Base-by-base conservation (phyloP, 1,139 yeast species). In the Taphrina deformans region DNA sequence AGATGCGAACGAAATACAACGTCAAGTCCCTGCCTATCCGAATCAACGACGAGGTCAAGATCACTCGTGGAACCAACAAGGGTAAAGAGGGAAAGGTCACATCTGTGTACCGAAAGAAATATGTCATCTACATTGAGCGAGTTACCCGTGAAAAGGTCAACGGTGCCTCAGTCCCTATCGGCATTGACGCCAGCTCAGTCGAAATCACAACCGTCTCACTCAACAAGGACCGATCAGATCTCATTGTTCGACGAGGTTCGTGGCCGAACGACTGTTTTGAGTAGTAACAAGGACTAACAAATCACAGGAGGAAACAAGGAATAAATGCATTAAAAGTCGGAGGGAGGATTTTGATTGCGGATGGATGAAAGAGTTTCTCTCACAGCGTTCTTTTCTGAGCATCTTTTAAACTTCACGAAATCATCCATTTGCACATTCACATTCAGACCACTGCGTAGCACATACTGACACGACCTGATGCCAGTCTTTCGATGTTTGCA, bases 1-100 rank as follows among this genome's bases (percentile, higher is more conserved):
- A 95, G 85, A 89, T 95, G 83, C 89, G 96, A 82, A 95, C 88
- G 81, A 88, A 95, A 85, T 93, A 91, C 90, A 91, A 69, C 69
- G 69, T 71, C 83, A 90, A 86, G 80, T 84, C 97, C 74, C 84
- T 95, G 75, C 99, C 99, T 82, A 87, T 95, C 86, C 95, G 97
- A 88, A 89, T 89, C 84, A 96, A 92, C 75, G 99, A 95, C 80
- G 93, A 89, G 82, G 97, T 95, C 76, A 80, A 84, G 75, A 93
- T 95, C 79, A 92, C 87, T 80, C 93, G 99, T 84, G 99, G 99
- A 79, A 89, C 99, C 78, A 89, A 89, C 89, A 95, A 93, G 87
- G 99, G 98, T 80, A 92, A 93, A 78, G 99, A 93, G 85, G 99
- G 99, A 83, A 90, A 91, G 85, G 87, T 95, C 80, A 84, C 93